Percentiles rank a stretch among this genome's conserved stretches.
Conservation (phyloP, 106 monocot species). For the Alisma plantagoaquatica region DNA sequence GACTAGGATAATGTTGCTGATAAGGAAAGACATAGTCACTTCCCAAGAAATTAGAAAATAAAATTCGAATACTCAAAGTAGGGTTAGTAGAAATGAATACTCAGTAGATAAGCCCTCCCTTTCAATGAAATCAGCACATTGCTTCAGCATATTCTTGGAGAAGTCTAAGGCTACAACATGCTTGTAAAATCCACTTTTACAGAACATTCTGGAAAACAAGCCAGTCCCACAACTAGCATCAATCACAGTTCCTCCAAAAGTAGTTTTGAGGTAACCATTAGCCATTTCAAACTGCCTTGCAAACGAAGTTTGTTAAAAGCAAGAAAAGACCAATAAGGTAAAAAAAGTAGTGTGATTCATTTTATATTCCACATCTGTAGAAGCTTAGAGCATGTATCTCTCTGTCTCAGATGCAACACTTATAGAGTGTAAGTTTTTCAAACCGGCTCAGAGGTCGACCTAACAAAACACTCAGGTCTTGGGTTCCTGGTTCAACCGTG, state of each 20-base stretch:
- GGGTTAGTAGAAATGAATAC: constrained; percentile 16
- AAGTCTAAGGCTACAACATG: constrained; percentile 84
- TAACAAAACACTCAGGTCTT: too few species aligned
- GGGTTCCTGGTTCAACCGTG: too few species aligned
- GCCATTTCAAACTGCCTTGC: constrained; percentile 99
- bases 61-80: background rate
- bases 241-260: constrained; percentile 71
- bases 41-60: too few species aligned
- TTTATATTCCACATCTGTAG: too few species aligned
- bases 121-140: constrained; percentile 59
- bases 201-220: constrained; percentile 84
- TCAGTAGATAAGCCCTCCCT: constrained; percentile 54
- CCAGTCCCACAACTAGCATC: constrained; percentile 99
- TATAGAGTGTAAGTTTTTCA: too few species aligned
- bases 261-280: constrained; percentile 54
- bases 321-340: too few species aligned
- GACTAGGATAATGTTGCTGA: constrained; percentile 63
- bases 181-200: constrained; percentile 61
- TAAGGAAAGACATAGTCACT: constrained; percentile 2
- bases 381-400: too few species aligned
- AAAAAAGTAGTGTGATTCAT: too few species aligned
- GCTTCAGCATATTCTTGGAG: constrained; percentile 90
- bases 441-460: too few species aligned
- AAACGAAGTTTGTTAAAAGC: constrained; percentile 5
- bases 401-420: too few species aligned